A percentile compares a stretch with the other conserved stretches of the same genome.
Conservation (phyloP, 345 rosid species). For the Syzygium oleosum region DNA sequence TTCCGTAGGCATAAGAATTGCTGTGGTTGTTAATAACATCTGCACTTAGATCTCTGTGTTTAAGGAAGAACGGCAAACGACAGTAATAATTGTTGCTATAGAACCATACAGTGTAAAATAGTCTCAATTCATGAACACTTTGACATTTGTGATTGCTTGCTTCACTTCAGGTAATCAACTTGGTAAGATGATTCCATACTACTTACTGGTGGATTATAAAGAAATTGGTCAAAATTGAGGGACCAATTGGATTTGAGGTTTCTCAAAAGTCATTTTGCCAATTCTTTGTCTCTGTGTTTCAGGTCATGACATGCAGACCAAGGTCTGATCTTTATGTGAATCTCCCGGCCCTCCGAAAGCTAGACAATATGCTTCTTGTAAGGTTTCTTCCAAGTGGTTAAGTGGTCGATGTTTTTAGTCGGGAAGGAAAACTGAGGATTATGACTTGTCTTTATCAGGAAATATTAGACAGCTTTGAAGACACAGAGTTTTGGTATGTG, state of each 20-base stretch:
- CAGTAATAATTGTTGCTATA: background rate
- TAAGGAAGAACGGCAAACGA: background rate
- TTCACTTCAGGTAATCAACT: background rate
- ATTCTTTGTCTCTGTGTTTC: slow-evolving; percentile 6
- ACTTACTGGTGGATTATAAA: background rate
- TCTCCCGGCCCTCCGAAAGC: slow-evolving; percentile 88
- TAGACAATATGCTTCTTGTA: slow-evolving; percentile 97
- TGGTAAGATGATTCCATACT: background rate
- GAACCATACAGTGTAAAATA: background rate
- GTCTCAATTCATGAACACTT: background rate
- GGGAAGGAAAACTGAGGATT: slow-evolving; percentile 1
- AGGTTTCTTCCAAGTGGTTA: slow-evolving; percentile 10
- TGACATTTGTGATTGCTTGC: background rate
- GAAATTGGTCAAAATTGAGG: background rate
- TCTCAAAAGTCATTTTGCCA: background rate
- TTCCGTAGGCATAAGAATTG: background rate
- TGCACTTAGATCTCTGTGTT: background rate
- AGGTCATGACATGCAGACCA: slow-evolving; percentile 98
- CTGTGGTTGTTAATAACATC: background rate
- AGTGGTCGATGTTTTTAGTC: background rate
- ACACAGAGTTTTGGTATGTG: slow-evolving; percentile 87
- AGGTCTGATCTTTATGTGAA: slow-evolving; percentile 83
- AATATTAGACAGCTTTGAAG: slow-evolving; percentile 69
- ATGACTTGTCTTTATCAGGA: slow-evolving; percentile 41
- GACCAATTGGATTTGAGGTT: background rate